Conservation (phyloP, 192 early-diverging fungal genomes). For the Funneliformis geosporum region DNA sequence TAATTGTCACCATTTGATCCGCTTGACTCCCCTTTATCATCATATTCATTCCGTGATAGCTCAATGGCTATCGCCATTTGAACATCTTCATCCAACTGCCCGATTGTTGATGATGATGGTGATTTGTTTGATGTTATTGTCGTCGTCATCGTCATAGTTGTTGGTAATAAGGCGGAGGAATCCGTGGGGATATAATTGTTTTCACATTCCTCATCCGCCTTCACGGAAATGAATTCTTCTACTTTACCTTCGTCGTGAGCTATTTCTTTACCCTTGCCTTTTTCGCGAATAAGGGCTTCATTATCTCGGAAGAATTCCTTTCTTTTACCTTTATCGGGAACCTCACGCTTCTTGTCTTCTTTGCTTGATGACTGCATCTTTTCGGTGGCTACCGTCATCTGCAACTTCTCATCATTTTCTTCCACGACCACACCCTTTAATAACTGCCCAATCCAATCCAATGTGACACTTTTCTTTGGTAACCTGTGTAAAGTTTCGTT, state of each 20-base stretch:
- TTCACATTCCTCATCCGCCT: not conserved
- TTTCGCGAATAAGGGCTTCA: not conserved
- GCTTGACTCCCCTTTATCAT: not conserved
- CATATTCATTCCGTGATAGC: not conserved
- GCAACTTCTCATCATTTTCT: not conserved
- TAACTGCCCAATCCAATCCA: not conserved
- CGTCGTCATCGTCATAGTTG: not conserved
- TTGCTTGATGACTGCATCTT: not conserved
- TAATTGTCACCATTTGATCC: not conserved
- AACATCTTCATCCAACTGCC: not conserved
- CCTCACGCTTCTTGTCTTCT: not conserved
- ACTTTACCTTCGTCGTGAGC: not conserved
- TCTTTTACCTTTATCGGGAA: not conserved
- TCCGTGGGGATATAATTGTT: not conserved
- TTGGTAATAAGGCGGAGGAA: not conserved
- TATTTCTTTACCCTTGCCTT: not conserved
- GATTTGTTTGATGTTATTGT: not conserved
- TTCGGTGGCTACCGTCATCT: not conserved
- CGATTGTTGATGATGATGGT: not conserved
- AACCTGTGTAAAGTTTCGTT: slow-evolving; percentile 3
- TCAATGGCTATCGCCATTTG: not conserved
- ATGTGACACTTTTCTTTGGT: not conserved
- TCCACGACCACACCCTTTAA: not conserved
- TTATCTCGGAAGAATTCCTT: not conserved
- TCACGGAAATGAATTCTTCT: not conserved